Percentiles rank a stretch among this genome's conserved stretches.
Conservation (phyloP, 495 filamentous ascomycete species). For the Penicillium canariense region DNA sequence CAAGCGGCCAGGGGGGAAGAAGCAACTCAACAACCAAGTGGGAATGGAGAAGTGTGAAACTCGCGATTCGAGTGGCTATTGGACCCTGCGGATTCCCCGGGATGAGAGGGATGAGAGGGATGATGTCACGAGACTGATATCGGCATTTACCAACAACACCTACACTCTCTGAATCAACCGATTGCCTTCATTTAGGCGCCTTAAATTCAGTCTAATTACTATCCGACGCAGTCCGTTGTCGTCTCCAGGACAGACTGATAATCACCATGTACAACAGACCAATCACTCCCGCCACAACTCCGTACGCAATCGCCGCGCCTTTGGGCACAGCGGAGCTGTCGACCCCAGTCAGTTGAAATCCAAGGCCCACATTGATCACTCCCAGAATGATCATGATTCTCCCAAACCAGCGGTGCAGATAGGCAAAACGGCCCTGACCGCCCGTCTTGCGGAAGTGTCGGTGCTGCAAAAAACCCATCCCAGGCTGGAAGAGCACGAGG, state of each 20-base stretch:
- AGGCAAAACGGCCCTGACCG: slow-evolving; percentile 51
- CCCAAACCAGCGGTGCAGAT: slow-evolving; percentile 70
- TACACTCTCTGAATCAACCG: too few relatives aligned
- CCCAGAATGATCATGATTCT: slow-evolving; percentile 60
- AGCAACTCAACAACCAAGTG: background rate
- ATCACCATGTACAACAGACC: slow-evolving; percentile 45
- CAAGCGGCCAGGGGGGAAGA: background rate
- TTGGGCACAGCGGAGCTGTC: slow-evolving; percentile 14
- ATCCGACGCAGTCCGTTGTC: background rate
- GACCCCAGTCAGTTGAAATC: slow-evolving; percentile 49
- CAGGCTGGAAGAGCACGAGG: slow-evolving; percentile 61
- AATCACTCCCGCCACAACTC: slow-evolving; percentile 56
- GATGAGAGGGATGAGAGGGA: too few relatives aligned
- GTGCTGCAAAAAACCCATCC: slow-evolving; percentile 68
- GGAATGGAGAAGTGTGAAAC: background rate
- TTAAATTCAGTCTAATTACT: background rate
- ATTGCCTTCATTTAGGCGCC: background rate
- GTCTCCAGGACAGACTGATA: background rate
- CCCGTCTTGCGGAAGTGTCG: slow-evolving; percentile 43
- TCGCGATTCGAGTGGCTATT: too few relatives aligned
- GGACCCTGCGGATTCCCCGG: too few relatives aligned
- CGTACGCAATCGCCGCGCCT: slow-evolving; percentile 56
- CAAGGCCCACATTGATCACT: slow-evolving; percentile 70
- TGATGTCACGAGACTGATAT: too few relatives aligned
- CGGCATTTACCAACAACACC: too few relatives aligned